phyloP scores from a whole-genome alignment of 805 yeast genomes.

The Candida pseudoglaebosa region DNA sequence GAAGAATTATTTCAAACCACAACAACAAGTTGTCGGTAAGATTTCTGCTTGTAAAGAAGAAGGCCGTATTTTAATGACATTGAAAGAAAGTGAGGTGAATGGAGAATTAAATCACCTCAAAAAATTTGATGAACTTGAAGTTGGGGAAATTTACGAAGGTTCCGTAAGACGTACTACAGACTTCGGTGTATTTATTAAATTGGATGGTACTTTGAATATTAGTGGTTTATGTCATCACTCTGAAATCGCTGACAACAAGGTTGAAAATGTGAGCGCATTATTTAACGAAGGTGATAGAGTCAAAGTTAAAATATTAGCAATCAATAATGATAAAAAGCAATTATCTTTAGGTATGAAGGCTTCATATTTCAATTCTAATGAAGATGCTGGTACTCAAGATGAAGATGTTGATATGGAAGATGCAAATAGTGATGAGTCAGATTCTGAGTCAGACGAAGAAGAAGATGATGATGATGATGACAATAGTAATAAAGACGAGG shows the following conservation, averaged over 20 bases:
- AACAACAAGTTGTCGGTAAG: constrained; percentile 74
- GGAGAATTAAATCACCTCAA: constrained; percentile 62
- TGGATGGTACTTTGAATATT: constrained; percentile 69
- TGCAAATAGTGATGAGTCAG: constrained; percentile 23
- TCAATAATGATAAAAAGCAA: constrained; percentile 64
- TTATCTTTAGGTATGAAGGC: constrained; percentile 93
- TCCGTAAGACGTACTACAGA: constrained; percentile 72
- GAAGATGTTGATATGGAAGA: constrained; percentile 17
- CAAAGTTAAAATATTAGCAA: constrained; percentile 70
- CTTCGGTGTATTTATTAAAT: constrained; percentile 85
- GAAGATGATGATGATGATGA: constrained; percentile 21
- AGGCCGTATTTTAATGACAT: constrained; percentile 66
- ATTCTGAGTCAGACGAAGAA: constrained; percentile 15
- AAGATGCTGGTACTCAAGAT: constrained; percentile 20
- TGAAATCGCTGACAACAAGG: constrained; percentile 70
- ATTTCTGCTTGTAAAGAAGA: constrained; percentile 59
- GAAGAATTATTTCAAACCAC: constrained; percentile 69
- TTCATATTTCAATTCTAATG: constrained; percentile 59
- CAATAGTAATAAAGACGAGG: constrained; percentile 29
- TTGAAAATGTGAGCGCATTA: constrained; percentile 55
- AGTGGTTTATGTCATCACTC: constrained; percentile 86
- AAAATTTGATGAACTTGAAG: constrained; percentile 61
- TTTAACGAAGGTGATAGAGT: constrained; percentile 91
- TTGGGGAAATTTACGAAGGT: constrained; percentile 75
- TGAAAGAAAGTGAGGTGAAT: constrained; percentile 75